Base-by-base conservation (phyloP, 495 filamentous ascomycete species). In the Xylaria flabelliformis region DNA sequence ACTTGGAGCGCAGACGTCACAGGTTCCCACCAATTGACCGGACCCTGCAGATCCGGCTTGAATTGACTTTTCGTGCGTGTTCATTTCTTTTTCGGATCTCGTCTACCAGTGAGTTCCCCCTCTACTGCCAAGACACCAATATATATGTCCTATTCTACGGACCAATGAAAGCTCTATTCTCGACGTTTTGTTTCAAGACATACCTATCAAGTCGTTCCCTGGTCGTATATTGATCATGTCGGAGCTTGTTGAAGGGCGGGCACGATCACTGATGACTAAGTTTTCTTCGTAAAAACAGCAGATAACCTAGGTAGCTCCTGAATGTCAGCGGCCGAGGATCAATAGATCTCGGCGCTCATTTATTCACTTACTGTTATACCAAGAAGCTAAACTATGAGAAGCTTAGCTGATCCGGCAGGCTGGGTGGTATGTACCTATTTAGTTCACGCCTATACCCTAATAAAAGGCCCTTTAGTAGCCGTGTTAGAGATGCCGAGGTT, bases 21-120 rank as follows among this genome's bases (percentile, higher is more conserved):
- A 46, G 21, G 39, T 46, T 44, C 36, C 32, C 34, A 4, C 9
- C 41, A 24, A 24, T 5, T 17, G 5, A 29, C 51, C 34, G 63
- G 44, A 51, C 39, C 63, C 63, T 66, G 44, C 63, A 51, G 44
- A 66, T 66, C 63, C 29, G 39, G 21, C 39, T 24, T 24, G 9
- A 21, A 55, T 55, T 55, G 12, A 29, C 24, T 24, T 51, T 51
- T 51, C n/a, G 3, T 21, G 4, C n/a, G 3, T 21, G 4, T 10
- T 51, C 17, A 24, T 19, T 51, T 51, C 8, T 51, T 4, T 51
- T n/a, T 51, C 50, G 24, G n/a, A 12, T 21, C 6, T 21, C 6
- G 9, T 24, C n/a, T 9, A 10, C n/a, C 21, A n/a, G 21, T 24
- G 21, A 51, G n/a, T 24, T 51, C 17, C 48, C 5, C 3, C 48